These are phyloP conservation scores for Termitomyces sp. DNA, from an alignment of 768 basidiomycete genomes.

Conservation along the genomic window DNA sequence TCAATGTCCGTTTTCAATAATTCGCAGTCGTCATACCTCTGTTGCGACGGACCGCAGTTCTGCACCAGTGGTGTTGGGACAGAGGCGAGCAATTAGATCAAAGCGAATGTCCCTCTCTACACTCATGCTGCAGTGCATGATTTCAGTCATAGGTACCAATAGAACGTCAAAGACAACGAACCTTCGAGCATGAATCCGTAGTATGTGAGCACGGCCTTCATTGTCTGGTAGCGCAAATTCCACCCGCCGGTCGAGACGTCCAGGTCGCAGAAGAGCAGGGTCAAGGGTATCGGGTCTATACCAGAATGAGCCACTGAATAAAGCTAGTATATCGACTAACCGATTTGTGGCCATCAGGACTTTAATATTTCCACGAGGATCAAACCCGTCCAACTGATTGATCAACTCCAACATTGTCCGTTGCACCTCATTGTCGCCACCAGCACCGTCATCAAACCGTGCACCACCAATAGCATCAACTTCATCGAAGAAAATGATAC, in stretches of 20 bases:
- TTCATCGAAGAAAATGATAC: slow-evolving; percentile 99
- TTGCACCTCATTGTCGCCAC: slow-evolving; percentile 98
- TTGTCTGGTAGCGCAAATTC: slow-evolving; percentile 94
- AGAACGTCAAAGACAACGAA: slow-evolving; percentile 18
- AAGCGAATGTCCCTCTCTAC: slow-evolving; percentile 96
- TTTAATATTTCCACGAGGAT: slow-evolving; percentile 98
- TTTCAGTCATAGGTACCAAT: slow-evolving; percentile 1
- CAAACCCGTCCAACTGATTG: slow-evolving; percentile 98
- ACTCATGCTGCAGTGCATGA: slow-evolving; percentile 66
- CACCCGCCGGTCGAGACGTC: slow-evolving; percentile 93
- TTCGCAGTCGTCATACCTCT: slow-evolving; percentile 48
- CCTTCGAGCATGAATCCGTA: slow-evolving; percentile 96
- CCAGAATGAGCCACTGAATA: not conserved
- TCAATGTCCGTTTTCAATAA: not conserved
- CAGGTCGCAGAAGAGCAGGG: slow-evolving; percentile 92
- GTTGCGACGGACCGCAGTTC: slow-evolving; percentile 96
- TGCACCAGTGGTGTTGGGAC: slow-evolving; percentile 98
- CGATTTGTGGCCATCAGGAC: slow-evolving; percentile 99
- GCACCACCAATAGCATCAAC: slow-evolving; percentile 98
- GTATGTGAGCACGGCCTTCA: slow-evolving; percentile 94
- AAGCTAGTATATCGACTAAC: slow-evolving; percentile 32
- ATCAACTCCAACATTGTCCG: slow-evolving; percentile 99
- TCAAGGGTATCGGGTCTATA: slow-evolving; percentile 94
- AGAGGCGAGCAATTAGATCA: slow-evolving; percentile 93
- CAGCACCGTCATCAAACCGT: slow-evolving; percentile 96